Base-by-base conservation (phyloP, 805 yeast species). In the Candida golubevii region DNA sequence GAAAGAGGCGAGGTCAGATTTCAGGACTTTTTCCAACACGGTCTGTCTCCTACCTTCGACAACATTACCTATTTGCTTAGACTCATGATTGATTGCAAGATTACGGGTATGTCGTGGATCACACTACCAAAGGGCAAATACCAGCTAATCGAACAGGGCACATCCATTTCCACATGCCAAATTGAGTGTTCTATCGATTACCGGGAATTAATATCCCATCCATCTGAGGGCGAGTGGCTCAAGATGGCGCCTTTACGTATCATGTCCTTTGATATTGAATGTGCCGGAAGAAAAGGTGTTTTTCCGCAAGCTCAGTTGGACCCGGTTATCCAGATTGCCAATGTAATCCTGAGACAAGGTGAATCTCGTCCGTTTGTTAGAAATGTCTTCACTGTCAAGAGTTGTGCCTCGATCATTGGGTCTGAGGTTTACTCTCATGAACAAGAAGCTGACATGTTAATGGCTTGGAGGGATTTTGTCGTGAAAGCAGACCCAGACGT, bases 21-120 rank as follows among this genome's bases (percentile, higher is more conserved):
- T 59, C 82, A 83, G 36, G 80, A 77, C 26, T 68, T 80, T 42
- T 85, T 88, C 63, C 76, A 79, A 23, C 70, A 77, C 2, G 52
- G 52, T 10, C 84, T 51, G 63, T 64, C 75, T 12, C 81, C 84
- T 55, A 82, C 97, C 0, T 93, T 83, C 61, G 99, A 93, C 65
- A 93, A 93, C 61, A 82, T 93, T 48, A 88, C 89, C 44, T 95
- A 85, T 61, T 70, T 88, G 31, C 65, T 95, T 47, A 74, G 99
- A 55, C 71, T 90, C 65, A 88, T 93, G 93, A 80, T 93, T 36
- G 99, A 93, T 66, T 83, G 95, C 64, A 80, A 83, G 39, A 88
- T 91, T 48, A 85, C 91, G 1, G 95, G 99, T 33, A 93, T 93
- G 99, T 85, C 95, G 26, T 93, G 99, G 99, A 74, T 95, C 26